These are phyloP conservation scores for Malassezia psittaci DNA, from an alignment of 1,284 basidiomycete genomes.

Conservation along the genomic window DNA sequence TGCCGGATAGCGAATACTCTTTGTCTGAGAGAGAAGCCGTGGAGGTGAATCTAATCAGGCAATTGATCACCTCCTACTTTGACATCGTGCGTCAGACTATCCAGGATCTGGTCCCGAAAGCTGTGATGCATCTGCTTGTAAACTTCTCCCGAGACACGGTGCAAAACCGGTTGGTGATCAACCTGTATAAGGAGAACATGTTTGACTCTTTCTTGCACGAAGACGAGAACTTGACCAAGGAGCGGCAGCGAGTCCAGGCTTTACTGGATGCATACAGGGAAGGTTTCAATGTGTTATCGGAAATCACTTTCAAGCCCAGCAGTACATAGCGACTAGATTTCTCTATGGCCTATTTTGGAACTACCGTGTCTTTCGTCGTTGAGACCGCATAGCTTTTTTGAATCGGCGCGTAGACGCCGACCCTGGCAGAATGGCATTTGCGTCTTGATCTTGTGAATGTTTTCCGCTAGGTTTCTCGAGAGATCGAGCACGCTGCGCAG, in stretches of 20 bases:
- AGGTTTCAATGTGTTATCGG: slow-evolving; percentile 57
- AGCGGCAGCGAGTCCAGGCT: slow-evolving; percentile 84
- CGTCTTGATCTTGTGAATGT: neutral
- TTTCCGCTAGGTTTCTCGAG: too few species aligned
- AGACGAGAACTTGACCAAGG: slow-evolving; percentile 85
- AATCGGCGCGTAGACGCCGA: slow-evolving; percentile 7
- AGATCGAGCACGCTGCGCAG: neutral
- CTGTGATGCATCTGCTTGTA: slow-evolving; percentile 60
- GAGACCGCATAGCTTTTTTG: slow-evolving; percentile 13
- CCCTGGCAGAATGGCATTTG: neutral
- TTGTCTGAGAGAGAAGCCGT: slow-evolving; percentile 77
- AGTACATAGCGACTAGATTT: slow-evolving; percentile 3
- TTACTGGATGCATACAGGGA: slow-evolving; percentile 93
- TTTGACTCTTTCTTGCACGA: slow-evolving; percentile 87
- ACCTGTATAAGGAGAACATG: slow-evolving; percentile 69
- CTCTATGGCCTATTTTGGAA: slow-evolving; percentile 1
- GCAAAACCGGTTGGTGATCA: slow-evolving; percentile 84
- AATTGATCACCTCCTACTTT: slow-evolving; percentile 91
- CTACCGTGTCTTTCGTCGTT: slow-evolving; percentile 1
- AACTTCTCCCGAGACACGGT: slow-evolving; percentile 93
- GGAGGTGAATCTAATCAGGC: slow-evolving; percentile 88
- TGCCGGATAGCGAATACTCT: slow-evolving; percentile 49
- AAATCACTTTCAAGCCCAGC: slow-evolving; percentile 11
- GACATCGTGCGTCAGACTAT: slow-evolving; percentile 90
- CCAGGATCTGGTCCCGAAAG: slow-evolving; percentile 89